Evolutionary conservation across 2,329 filamentous ascomycete species (phyloP), one percentile per base, ranked within the genome.

Genomic region (Periconia sp.): DNA sequence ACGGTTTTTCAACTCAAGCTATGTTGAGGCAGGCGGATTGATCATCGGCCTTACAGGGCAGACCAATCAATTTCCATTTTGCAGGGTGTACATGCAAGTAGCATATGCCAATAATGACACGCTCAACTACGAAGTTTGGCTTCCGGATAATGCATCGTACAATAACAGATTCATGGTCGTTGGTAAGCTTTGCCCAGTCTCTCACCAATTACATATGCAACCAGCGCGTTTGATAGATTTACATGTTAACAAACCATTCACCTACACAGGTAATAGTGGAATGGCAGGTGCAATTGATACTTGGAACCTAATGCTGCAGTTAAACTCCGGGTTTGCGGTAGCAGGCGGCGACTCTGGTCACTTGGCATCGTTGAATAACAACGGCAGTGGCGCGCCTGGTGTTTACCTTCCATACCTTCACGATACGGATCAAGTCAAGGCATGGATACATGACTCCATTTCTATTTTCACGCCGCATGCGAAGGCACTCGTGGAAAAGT

Each of bases 391-490:
- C 50, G 35, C 56, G n/a, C 53, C 53, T 7, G 56, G 49, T 41
- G 47, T 58, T 30, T 50, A 27, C 8, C 23, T 27, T 5, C 23
- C 23, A 27, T 27, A 27, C 8, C 23, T 27, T 8, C 23, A 59
- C 33, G 30, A 51, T 42, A 43, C 20, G 5, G 47, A 49, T 33
- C 45, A 59, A 33, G 41, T 52, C 35, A n/a, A 37, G 1, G 54
- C 56, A 3, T 59, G 56, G 56, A 56, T 59, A 18, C 56, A 54
- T 27, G 40, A 57, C 41, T 51, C 50, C 11, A 54, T 59, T 9
- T 51, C 54, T 8, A 41, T 56, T 2, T 56, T 56, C 30, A 59
- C 51, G 7, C 19, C 35, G 17, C 41, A 44, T 13, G 56, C 54
- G 9, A 54, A 45, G 23, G 19, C 46, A 15, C 30, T 59, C 7